Base-by-base conservation (phyloP, 2,329 filamentous ascomycete species). In the Ilyonectria robusta region DNA sequence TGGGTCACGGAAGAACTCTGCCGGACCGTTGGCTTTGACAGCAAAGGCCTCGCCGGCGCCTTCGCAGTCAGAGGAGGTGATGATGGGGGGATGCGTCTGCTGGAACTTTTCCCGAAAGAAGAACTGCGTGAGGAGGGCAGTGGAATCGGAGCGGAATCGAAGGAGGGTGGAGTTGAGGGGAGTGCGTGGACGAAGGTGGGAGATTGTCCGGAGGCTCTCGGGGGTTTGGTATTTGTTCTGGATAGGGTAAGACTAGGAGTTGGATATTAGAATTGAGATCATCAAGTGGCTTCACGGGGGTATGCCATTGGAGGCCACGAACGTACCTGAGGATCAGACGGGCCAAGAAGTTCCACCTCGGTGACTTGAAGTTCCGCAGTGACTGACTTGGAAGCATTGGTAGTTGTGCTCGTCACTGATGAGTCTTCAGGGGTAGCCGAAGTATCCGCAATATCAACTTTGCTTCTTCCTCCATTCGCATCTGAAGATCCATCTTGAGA, bases 21-120 rank as follows among this genome's bases (percentile, higher is more conserved):
- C 68, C 8, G 72, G 62, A 1, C 73, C 77, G n/a, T 75, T 80
- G 13, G 88, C 84, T 21, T 84, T 78, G 42, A 98, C 84, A 10
- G 90, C 89, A 76, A 99, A 99, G 19, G 97, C 95, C 78, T 98
- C 95, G 0, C 96, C 96, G 2, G 95, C 96, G 4, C 96, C 96
- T 83, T 99, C 96, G 77, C 96, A 99, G 76, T 99, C 96, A 0
- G 95, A 97, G 0, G 95, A 98, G 2, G 96, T 98, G 76, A 99
- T 93, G 75, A 98, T 91, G 5, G 96, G 96, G 4, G 96, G 94
- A 73, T 98, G 95, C 8, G 93, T 94, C 81, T 98, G 93, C 65
- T 93, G 87, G 75, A 93, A 95, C 62, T 89, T 86, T 66, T 89
- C 87, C 29, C 84, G 82, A 53, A 88, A 86, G 81, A 98, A 98